Evolutionary conservation across 2,329 filamentous ascomycete species (phyloP), one percentile per base, ranked within the genome.

Genomic region (Metarhizium sp.): DNA sequence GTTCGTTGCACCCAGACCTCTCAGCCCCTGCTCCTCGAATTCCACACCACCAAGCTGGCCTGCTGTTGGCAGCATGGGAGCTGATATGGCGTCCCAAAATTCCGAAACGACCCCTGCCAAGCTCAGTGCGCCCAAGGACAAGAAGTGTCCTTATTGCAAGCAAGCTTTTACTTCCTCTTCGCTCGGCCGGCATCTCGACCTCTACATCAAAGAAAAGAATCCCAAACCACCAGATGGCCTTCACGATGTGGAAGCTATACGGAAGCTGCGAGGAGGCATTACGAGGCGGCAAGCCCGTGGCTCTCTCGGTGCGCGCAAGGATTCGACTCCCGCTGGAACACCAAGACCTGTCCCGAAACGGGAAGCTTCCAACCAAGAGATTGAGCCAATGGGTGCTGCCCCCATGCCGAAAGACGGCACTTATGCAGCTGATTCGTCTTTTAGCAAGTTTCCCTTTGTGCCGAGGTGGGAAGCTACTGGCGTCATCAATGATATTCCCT

Each of bases 81-180:
- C 65, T 57, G 70, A 72, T 52, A 60, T 67, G 48, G 62, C 64
- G 47, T 59, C 59, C 58, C 64, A 67, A 57, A 61, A 61, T 52
- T 66, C 72, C 58, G 74, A 77, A 52, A 64, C 68, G 34, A 67
- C 63, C 57, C 73, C 73, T 46, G 65, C 72, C 51, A 72, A 71
- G 61, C 46, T 53, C 47, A 58, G 65, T 58, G 79, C 87, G 16
- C 71, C 79, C 57, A 97, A 97, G 72, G 92, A 97, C 74, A 90
- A 89, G 67, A 85, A 78, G 60, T 96, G 92, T 69, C 88, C 86
- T 40, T 97, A 90, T 74, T 97, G 92, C 70, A 79, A 84, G 50
- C 90, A 96, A 70, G 79, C 87, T 6, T 97, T 96, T 68, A 96
- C 92, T 16, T 96, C 92, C 1, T 96, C 91, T 16, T 95, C 90